Percentiles rank a stretch among this genome's conserved stretches.
phyloP scores from a whole-genome alignment of 1,284 basidiomycete species.

The Rhodofomes roseus region DNA sequence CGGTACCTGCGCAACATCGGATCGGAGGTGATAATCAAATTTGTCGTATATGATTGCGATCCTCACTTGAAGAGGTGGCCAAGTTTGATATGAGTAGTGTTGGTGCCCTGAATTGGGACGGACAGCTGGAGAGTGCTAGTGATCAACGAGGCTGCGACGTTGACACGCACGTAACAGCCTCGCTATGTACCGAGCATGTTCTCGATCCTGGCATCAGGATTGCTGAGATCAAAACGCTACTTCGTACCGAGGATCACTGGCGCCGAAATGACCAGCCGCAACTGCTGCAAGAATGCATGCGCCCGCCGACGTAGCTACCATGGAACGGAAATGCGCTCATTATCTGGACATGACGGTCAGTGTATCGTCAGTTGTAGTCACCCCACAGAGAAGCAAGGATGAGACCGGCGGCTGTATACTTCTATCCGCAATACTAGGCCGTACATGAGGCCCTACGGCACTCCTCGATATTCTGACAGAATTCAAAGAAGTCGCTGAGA shows the following conservation, averaged over 20 bases:
- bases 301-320: too few species aligned
- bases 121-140: background rate
- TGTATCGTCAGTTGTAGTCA: background rate
- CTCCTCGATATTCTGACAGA: background rate
- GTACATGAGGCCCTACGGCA: background rate
- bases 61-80: background rate
- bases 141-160: background rate
- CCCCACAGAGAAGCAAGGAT: background rate
- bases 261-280: background rate
- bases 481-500: background rate
- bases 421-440: background rate
- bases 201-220: background rate
- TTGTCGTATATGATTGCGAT: background rate
- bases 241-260: background rate
- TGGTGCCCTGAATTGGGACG: background rate
- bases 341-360: too few species aligned
- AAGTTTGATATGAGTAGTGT: background rate
- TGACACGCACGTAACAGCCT: conserved; percentile 2
- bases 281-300: background rate
- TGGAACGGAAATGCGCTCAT: too few species aligned
- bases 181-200: background rate
- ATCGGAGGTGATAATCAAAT: conserved; percentile 2
- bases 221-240: background rate
- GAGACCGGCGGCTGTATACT: background rate
- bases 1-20: background rate